Percentiles rank a stretch among this genome's conserved stretches.
phyloP scores from a whole-genome alignment of 2,329 filamentous ascomycete species.

The Dothistroma septosporum region DNA sequence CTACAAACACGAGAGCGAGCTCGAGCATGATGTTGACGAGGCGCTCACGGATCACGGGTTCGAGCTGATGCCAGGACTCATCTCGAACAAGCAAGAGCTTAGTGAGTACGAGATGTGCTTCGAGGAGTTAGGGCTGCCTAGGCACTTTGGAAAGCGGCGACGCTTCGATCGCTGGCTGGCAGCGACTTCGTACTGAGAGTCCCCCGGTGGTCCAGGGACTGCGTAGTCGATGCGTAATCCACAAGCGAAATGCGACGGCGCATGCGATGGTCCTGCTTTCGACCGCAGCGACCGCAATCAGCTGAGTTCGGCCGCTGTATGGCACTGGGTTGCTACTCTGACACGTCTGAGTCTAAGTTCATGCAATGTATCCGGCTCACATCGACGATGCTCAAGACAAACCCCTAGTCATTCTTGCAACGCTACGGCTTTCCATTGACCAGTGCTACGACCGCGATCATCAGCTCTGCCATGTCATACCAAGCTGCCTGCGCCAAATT shows the following conservation, averaged over 20 bases:
- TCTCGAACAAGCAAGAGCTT: conserved; percentile 19
- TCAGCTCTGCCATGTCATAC: not conserved
- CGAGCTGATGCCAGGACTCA: conserved; percentile 12
- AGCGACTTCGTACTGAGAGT: conserved; percentile 10
- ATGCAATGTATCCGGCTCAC: not conserved
- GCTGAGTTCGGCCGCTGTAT: not conserved
- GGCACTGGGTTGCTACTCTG: not conserved
- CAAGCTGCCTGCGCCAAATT: not conserved
- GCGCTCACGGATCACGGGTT: conserved; percentile 21
- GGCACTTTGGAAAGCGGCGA: conserved; percentile 27
- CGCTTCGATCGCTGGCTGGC: conserved; percentile 17
- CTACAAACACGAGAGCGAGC: conserved; percentile 23
- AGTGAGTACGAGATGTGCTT: conserved; percentile 25
- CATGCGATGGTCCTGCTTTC: not conserved
- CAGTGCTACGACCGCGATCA: not conserved
- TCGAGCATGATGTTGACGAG: conserved; percentile 21
- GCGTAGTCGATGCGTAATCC: not conserved
- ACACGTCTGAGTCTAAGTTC: not conserved
- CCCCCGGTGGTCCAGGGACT: not conserved
- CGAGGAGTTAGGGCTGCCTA: conserved; percentile 22
- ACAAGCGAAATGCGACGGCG: not conserved
- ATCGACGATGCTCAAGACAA: not conserved
- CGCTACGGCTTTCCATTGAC: not conserved
- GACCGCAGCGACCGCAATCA: not conserved
- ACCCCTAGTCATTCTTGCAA: not conserved